Base-by-base conservation (phyloP, 148 eudicot species). In the Nepenthes gracilis region DNA sequence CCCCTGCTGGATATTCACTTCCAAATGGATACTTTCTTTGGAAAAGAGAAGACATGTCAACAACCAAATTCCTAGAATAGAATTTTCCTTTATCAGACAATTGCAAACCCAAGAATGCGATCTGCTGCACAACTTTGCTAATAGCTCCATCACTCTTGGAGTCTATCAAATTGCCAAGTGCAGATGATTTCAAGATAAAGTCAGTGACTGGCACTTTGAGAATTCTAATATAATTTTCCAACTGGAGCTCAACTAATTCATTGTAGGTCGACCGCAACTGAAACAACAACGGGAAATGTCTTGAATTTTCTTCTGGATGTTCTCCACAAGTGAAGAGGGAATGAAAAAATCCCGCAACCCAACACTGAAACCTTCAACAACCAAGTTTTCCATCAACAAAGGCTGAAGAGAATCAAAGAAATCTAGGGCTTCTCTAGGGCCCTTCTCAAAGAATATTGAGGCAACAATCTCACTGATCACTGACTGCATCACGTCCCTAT, bases 41-140 rank as follows among this genome's bases (percentile, higher is more conserved):
- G 62, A 86, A 93, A 5, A 83, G 82, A 13, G 75, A 63, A 14
- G 82, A 77, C 74, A 88, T 77, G 49, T 89, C 96, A 49, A 65
- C 74, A 7, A 89, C 85, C 63, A 93, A 74, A 2, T 78, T 57
- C 67, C 49, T 79, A 0, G 98, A 70, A 57, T 92, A 92, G 43
- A 88, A 85, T 64, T 88, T 88, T 12, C 98, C 83, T 78, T 59
- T 85, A 23, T 81, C 81, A 2, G 83, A 77, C 54, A 92, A 60
- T 45, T 92, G 96, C 66, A 86, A 35, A 4, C 99, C 99, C 69
- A 93, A 67, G 55, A 89, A 89, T 2, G 92, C 99, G 23, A 89
- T 73, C 63, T 89, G 99, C 57, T 93, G 96, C n/a, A 83, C 92
- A 4, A 93, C 79, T 69, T 89, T 93, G 5, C 53, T 82, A 12